Conservation (phyloP, 768 basidiomycete species). For the Boletus barrowsii region DNA sequence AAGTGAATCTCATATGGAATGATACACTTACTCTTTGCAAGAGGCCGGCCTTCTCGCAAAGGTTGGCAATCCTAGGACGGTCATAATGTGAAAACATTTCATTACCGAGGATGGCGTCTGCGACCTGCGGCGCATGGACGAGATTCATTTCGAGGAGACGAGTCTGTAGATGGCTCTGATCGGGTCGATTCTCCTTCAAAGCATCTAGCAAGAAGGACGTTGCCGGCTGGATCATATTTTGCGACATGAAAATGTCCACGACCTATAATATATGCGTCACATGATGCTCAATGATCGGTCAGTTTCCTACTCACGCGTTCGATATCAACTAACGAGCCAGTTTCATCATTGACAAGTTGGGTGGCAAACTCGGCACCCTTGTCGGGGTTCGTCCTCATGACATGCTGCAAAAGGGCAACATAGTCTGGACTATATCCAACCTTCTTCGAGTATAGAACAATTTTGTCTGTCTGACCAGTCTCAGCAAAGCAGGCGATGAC, state of each 20-base stretch:
- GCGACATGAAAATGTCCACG: conserved; percentile 98
- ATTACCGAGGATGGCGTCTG: conserved; percentile 97
- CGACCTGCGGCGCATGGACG: conserved; percentile 95
- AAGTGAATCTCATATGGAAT: background rate
- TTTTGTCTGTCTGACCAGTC: conserved; percentile 98
- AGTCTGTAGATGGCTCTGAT: conserved; percentile 94
- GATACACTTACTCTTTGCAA: conserved; percentile 72
- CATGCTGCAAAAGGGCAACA: conserved; percentile 86
- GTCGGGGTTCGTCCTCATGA: conserved; percentile 95
- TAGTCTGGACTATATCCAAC: conserved; percentile 94
- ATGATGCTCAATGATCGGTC: background rate
- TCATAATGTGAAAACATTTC: conserved; percentile 99
- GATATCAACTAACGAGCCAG: conserved; percentile 87
- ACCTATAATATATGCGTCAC: conserved; percentile 45
- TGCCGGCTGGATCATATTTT: conserved; percentile 99
- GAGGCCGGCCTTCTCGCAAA: conserved; percentile 97
- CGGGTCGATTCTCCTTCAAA: conserved; percentile 96
- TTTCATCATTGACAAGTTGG: conserved; percentile 90
- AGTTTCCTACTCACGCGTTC: conserved; percentile 61
- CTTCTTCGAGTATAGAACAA: conserved; percentile 95
- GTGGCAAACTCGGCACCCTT: conserved; percentile 98
- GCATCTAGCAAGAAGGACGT: conserved; percentile 97
- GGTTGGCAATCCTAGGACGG: conserved; percentile 92
- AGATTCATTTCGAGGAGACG: conserved; percentile 98
- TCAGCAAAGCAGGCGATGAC: conserved; percentile 99